phyloP scores from a whole-genome alignment of 768 basidiomycete genomes.

The Agrocybe praecox region DNA sequence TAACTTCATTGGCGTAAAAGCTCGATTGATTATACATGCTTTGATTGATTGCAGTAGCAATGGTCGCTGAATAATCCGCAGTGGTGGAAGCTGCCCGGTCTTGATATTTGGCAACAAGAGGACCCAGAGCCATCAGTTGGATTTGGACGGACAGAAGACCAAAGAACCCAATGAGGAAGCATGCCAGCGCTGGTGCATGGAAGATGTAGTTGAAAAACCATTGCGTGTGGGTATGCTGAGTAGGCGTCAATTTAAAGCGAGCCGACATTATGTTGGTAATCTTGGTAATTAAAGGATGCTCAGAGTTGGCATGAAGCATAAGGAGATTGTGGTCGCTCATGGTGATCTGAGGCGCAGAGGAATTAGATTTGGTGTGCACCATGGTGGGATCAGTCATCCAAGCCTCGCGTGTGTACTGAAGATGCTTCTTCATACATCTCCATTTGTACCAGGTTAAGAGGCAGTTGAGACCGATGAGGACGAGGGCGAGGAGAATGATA shows the following conservation, averaged over 20 bases:
- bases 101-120: slow-evolving; percentile 71
- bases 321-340: slow-evolving; percentile 80
- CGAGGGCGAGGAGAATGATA: slow-evolving; percentile 67
- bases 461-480: slow-evolving; percentile 75
- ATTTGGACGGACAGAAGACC: slow-evolving; percentile 86
- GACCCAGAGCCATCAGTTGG: slow-evolving; percentile 79
- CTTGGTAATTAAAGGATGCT: slow-evolving; percentile 75
- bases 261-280: slow-evolving; percentile 57
- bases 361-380: slow-evolving; percentile 37
- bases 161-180: slow-evolving; percentile 91
- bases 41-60: slow-evolving; percentile 75
- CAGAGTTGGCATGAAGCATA: slow-evolving; percentile 65
- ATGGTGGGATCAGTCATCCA: slow-evolving; percentile 77
- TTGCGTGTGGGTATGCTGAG: slow-evolving; percentile 68
- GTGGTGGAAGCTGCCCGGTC: slow-evolving; percentile 61
- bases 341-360: slow-evolving; percentile 50
- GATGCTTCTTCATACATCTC: slow-evolving; percentile 65
- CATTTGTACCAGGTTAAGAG: slow-evolving; percentile 90
- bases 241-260: slow-evolving; percentile 55
- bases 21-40: slow-evolving; percentile 84
- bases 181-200: slow-evolving; percentile 87
- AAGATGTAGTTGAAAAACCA: slow-evolving; percentile 95
- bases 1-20: slow-evolving; percentile 77
- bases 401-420: slow-evolving; percentile 73
- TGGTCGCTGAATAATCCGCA: slow-evolving; percentile 67